phyloP scores from a whole-genome alignment of 306 rosid genomes.

The Echinosophora koreensis region DNA sequence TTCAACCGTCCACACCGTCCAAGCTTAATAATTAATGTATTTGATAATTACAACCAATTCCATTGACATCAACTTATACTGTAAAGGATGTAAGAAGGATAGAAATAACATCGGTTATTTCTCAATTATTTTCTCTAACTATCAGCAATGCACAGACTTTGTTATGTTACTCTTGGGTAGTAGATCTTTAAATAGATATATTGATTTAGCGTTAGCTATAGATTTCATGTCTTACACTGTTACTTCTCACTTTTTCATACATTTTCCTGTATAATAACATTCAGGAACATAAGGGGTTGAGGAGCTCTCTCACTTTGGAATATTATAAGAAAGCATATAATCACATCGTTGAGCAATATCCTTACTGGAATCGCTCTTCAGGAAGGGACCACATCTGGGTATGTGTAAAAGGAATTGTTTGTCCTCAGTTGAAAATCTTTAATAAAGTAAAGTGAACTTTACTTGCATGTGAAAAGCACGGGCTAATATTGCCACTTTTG shows the following conservation, averaged over 20 bases:
- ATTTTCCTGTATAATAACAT: conserved; percentile 40
- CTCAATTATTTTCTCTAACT: conserved; percentile 19
- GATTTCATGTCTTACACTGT: conserved; percentile 33
- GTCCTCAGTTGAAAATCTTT: conserved; percentile 14
- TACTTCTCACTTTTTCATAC: conserved; percentile 25
- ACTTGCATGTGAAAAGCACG: conserved; percentile 20
- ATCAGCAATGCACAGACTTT: conserved; percentile 29
- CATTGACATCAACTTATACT: background rate
- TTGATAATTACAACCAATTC: too few species aligned
- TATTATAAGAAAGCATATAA: conserved; percentile 75
- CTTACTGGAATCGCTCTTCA: conserved; percentile 88
- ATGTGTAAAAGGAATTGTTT: conserved; percentile 46
- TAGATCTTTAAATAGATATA: conserved; percentile 7
- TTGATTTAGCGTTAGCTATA: background rate
- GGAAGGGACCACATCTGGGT: conserved; percentile 99
- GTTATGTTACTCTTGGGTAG: conserved; percentile 19
- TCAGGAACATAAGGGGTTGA: conserved; percentile 87
- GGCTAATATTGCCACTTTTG: conserved; percentile 57
- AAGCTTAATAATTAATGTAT: too few species aligned
- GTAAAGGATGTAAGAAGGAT: background rate
- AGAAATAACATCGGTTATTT: conserved; percentile 12
- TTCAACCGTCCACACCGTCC: too few species aligned
- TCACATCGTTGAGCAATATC: conserved; percentile 78
- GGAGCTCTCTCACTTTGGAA: conserved; percentile 94
- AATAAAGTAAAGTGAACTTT: conserved; percentile 34